Evolutionary conservation across 2,329 filamentous ascomycete species (phyloP), one percentile per base, ranked within the genome.

Genomic region (Xylariaceae sp.): DNA sequence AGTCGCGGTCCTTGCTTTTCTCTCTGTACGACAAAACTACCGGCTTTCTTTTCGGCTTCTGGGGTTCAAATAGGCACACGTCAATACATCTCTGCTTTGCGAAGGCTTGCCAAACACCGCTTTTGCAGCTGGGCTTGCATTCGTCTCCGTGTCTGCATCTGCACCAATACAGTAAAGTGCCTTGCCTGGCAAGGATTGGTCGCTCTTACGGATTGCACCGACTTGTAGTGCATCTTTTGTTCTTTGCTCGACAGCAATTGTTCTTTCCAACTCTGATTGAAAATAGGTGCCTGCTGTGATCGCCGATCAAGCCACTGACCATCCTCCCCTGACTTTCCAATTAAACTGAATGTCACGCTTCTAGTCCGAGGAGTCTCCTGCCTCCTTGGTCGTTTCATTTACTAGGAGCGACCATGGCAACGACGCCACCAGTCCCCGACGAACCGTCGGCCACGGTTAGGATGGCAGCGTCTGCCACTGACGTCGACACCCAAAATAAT

Each of bases 401-500:
- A 26, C 33, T 24, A 52, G 48, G 43, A 45, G 54, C 55, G 23
- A 61, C 55, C 55, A 63, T 63, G 61, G 55, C 61, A n/a, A 48
- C 58, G 5, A 61, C 61, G 51, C 61, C 61, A 33, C 61, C 61
- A 36, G 34, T 60, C 36, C 40, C 55, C 60, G 58, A 63, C 53
- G 53, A 60, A 43, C 48, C 45, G 58, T 58, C 66, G 62, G 60
- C 50, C 50, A 80, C 80, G 61, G 59, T 48, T 47, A 80, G 80
- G 78, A 75, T 76, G 64, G 76, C 76, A 64, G 77, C 75, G 61
- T 70, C 77, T 68, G 70, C 74, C 63, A 69, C 74, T 62, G 78
- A 77, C 65, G 75, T 61, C 44, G 61, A 64, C 44, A 65, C 68
- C 53, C 74, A 75, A 64, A 9, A 34, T 8, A 71, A 81, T 67